Base-by-base conservation (phyloP, 768 basidiomycete species). In the Suillus tomentosus region DNA sequence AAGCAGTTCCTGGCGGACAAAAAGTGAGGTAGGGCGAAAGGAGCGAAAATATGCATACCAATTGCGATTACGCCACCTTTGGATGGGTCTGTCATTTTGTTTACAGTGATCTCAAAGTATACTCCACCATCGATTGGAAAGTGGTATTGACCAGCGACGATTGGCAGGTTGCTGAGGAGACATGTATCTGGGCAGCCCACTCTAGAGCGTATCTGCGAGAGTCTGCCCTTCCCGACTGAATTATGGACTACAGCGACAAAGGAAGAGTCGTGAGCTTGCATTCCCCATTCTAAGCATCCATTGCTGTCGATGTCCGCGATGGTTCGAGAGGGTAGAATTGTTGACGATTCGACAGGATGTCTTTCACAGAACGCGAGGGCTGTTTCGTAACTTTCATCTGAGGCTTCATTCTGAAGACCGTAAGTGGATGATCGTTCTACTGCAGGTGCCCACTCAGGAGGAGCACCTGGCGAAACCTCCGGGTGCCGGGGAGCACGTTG, bases 41-140 rank as follows among this genome's bases (percentile, higher is more conserved):
- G 14, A n/a, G 31, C 24, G 39, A 19, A 17, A 27, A 7, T n/a
- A 47, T 24, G 2, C 78, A 51, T 56, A 87, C 88, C 89, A 56
- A 90, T 72, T 1, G 88, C 86, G 50, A 90, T 77, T 56, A 85
- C 74, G 5, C 87, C 85, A 36, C 83, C 77, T 58, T 58, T 58
- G 24, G 24, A 42, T 47, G 60, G 34, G 10, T 48, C 63, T 45
- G 34, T 40, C 88, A 88, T 88, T 51, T 72, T 77, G 37, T 79
- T 70, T 54, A 90, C 81, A n/a, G 72, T 72, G 22, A 89, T 68
- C 69, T 91, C 89, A 68, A 83, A 91, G 72, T 91, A 90, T 0
- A 87, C 81, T 24, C 89, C 89, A 0, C 67, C 64, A 63, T 86
- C 84, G 1, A 79, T 83, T 37, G 79, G 80, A 14, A 81, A 79